A percentile compares a stretch with the other conserved stretches of the same genome.
Evolutionary conservation across 208 protist genomes (phyloP).

Genomic region (Balamuthia mandrillaris): DNA sequence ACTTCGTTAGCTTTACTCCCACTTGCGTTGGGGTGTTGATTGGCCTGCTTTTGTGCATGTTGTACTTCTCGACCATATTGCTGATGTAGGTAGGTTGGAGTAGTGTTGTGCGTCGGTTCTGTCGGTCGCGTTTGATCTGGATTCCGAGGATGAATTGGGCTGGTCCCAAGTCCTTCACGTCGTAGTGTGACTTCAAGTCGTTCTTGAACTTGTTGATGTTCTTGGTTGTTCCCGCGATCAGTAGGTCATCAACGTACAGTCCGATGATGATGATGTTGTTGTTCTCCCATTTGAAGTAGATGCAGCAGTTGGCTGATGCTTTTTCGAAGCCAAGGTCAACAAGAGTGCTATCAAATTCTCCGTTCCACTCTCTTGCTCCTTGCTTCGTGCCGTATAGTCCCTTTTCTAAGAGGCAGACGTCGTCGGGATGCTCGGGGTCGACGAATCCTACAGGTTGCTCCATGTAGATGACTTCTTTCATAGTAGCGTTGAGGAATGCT

Average conservation of each 20-base stretch:
- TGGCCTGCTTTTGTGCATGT: not conserved
- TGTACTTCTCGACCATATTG: not conserved
- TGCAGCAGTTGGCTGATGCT: not conserved
- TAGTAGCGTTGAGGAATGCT: not conserved
- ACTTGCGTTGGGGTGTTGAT: not conserved
- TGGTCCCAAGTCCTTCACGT: not conserved
- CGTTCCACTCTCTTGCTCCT: not conserved
- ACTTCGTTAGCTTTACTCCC: not conserved
- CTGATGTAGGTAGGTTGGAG: not conserved
- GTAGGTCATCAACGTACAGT: not conserved
- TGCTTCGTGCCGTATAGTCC: not conserved
- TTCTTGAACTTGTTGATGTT: not conserved
- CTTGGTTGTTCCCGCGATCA: not conserved
- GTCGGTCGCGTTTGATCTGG: not conserved
- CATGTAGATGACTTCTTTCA: not conserved
- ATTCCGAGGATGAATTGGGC: not conserved
- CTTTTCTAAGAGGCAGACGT: not conserved
- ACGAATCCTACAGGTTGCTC: not conserved
- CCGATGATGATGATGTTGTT: not conserved
- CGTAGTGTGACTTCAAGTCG: not conserved
- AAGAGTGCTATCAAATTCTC: not conserved
- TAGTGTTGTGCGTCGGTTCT: not conserved
- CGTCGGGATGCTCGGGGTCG: not conserved
- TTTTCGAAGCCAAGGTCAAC: not conserved
- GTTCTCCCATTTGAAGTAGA: not conserved